A percentile compares a stretch with the other conserved stretches of the same genome.
Evolutionary conservation across 345 rosid species (phyloP).

Genomic region (Bruguiera parviflora): DNA sequence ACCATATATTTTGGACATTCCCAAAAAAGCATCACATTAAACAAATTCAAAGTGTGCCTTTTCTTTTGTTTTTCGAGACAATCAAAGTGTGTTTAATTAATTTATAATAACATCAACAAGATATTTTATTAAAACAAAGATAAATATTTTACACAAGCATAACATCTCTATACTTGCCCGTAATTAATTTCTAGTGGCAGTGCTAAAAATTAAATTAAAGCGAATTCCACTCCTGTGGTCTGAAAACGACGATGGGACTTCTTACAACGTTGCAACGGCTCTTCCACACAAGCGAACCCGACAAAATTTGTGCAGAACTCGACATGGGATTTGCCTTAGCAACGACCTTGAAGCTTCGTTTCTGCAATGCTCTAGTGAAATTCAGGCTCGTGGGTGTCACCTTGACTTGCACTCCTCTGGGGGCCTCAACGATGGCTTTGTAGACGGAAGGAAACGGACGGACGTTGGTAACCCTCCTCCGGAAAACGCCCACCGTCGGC

Average conservation of each 20-base stretch:
- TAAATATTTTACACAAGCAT: too few relatives aligned
- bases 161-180: too few relatives aligned
- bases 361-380: conserved; percentile 45
- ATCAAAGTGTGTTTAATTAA: too few relatives aligned
- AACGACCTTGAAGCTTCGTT: conserved; percentile 65
- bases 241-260: conserved; percentile 64
- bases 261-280: conserved; percentile 54
- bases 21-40: too few relatives aligned
- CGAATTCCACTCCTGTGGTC: conserved; percentile 6
- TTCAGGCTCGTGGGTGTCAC: conserved; percentile 54
- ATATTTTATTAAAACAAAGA: too few relatives aligned
- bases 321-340: conserved; percentile 52
- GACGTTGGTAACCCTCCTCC: conserved; percentile 72
- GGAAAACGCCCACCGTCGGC: conserved; percentile 45
- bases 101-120: too few relatives aligned
- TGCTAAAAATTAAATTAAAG: not conserved
- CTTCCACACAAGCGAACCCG: conserved; percentile 72
- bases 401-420: conserved; percentile 54
- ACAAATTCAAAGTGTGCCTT: too few relatives aligned
- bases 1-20: too few relatives aligned
- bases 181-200: too few relatives aligned
- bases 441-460: conserved; percentile 48
- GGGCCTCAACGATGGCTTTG: conserved; percentile 56
- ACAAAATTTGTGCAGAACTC: conserved; percentile 31
- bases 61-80: too few relatives aligned